phyloP scores from a whole-genome alignment of 2,329 filamentous ascomycete species.

The Phoma herbarum region DNA sequence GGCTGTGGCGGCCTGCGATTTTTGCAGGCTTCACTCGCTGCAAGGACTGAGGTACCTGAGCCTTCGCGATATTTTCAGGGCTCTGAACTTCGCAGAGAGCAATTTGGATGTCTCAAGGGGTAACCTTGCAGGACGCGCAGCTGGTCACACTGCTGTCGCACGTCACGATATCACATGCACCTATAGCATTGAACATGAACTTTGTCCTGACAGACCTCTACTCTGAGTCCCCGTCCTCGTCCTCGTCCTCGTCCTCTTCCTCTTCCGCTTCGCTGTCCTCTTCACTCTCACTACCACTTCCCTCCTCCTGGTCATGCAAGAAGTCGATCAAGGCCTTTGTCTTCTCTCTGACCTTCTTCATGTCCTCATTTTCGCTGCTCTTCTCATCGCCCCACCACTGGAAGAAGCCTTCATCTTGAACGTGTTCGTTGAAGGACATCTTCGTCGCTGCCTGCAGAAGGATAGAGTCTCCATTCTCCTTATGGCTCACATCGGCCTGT shows the following conservation, averaged over 20 bases:
- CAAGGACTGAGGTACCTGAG: neutral
- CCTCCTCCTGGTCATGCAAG: slow-evolving; percentile 73
- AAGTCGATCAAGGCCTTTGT: slow-evolving; percentile 79
- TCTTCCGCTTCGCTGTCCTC: slow-evolving; percentile 70
- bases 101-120: neutral
- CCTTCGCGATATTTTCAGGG: neutral
- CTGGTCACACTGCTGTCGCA: slow-evolving; percentile 11
- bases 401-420: slow-evolving; percentile 89
- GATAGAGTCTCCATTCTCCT: slow-evolving; percentile 70
- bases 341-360: slow-evolving; percentile 75
- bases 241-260: slow-evolving; percentile 51
- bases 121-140: neutral
- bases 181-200: slow-evolving; percentile 1
- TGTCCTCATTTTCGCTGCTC: slow-evolving; percentile 71
- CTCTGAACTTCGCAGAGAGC: neutral
- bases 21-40: slow-evolving; percentile 2
- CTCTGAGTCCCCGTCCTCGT: slow-evolving; percentile 51
- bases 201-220: slow-evolving; percentile 22
- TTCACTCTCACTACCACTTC: slow-evolving; percentile 71
- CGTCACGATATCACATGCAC: slow-evolving; percentile 7
- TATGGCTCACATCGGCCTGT: slow-evolving; percentile 78
- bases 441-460: slow-evolving; percentile 83
- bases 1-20: slow-evolving; percentile 13
- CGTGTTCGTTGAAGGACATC: slow-evolving; percentile 81
- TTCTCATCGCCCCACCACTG: slow-evolving; percentile 86